phyloP scores from a whole-genome alignment of 2,329 filamentous ascomycete species.

The Diaporthe eres region DNA sequence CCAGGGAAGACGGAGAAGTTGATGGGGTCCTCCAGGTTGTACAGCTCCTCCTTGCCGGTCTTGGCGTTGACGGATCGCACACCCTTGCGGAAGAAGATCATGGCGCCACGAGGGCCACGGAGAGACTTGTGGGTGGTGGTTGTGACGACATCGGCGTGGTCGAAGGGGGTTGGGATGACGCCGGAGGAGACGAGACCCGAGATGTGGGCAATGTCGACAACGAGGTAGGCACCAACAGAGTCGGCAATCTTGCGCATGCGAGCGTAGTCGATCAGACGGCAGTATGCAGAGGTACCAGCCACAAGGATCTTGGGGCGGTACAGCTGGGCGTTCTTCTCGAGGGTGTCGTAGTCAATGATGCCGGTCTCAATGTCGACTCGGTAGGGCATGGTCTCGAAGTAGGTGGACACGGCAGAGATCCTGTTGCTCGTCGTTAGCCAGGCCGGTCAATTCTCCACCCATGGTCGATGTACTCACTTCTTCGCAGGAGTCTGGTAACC shows the following conservation, averaged over 20 bases:
- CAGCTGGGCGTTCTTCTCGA: constrained; percentile 90
- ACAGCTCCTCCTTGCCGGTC: constrained; percentile 89
- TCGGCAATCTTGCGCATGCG: constrained; percentile 98
- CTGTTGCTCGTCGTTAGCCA: constrained; percentile 51
- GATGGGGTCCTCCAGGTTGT: constrained; percentile 95
- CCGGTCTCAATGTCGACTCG: constrained; percentile 90
- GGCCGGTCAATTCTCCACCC: background rate
- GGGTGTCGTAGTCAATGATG: constrained; percentile 95
- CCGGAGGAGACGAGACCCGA: constrained; percentile 94
- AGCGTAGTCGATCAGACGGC: constrained; percentile 95
- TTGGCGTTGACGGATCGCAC: constrained; percentile 91
- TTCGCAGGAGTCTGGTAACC: constrained; percentile 96
- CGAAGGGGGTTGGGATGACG: constrained; percentile 94
- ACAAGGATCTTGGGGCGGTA: constrained; percentile 98
- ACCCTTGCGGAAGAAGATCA: constrained; percentile 99
- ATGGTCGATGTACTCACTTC: constrained; percentile 72
- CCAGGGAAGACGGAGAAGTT: constrained; percentile 99
- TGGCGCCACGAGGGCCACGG: constrained; percentile 95
- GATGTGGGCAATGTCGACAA: constrained; percentile 99
- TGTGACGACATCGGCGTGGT: constrained; percentile 94
- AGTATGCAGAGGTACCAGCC: constrained; percentile 97
- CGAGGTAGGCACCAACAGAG: constrained; percentile 91
- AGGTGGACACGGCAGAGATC: constrained; percentile 97
- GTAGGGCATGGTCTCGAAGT: constrained; percentile 99
- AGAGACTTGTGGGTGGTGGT: constrained; percentile 99